These are phyloP conservation scores for Hypoxylon sp. DNA, from an alignment of 2,329 filamentous ascomycete species.

Conservation along the genomic window DNA sequence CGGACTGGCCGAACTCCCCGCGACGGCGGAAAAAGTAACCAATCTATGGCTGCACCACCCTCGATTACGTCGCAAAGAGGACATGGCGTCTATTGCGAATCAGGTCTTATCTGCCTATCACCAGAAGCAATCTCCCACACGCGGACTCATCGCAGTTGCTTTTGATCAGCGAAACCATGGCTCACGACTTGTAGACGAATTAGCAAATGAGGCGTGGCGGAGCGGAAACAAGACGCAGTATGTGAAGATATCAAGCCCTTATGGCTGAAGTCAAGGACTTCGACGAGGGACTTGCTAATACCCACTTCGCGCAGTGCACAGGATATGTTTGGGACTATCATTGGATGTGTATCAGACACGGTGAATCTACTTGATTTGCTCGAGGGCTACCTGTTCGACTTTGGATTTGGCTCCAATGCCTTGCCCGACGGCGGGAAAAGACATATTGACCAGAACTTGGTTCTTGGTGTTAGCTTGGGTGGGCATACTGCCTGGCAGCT, in stretches of 20 bases:
- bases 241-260: too few species aligned
- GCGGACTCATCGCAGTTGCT: slow-evolving; percentile 78
- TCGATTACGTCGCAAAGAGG: slow-evolving; percentile 72
- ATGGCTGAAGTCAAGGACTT: not conserved
- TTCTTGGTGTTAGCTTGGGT: slow-evolving; percentile 84
- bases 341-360: slow-evolving; percentile 78
- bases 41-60: slow-evolving; percentile 94
- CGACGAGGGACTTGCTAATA: not conserved
- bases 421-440: slow-evolving; percentile 46
- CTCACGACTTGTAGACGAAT: slow-evolving; percentile 69
- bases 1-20: slow-evolving; percentile 77
- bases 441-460: slow-evolving; percentile 70
- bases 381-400: slow-evolving; percentile 75
- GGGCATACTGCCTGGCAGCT: slow-evolving; percentile 89
- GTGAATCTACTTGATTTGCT: slow-evolving; percentile 79
- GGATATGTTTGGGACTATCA: slow-evolving; percentile 87
- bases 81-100: slow-evolving; percentile 80
- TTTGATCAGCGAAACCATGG: slow-evolving; percentile 98
- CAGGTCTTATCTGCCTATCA: slow-evolving; percentile 76
- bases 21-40: slow-evolving; percentile 64
- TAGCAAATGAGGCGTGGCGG: slow-evolving; percentile 81
- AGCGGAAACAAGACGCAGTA: slow-evolving; percentile 77
- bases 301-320: slow-evolving; percentile 60
- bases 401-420: slow-evolving; percentile 35
- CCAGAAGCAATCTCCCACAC: slow-evolving; percentile 45